Percentiles rank a stretch among this genome's conserved stretches.
phyloP scores from a whole-genome alignment of 1,139 yeast genomes.

The Eremothecium cymbalariae region DNA sequence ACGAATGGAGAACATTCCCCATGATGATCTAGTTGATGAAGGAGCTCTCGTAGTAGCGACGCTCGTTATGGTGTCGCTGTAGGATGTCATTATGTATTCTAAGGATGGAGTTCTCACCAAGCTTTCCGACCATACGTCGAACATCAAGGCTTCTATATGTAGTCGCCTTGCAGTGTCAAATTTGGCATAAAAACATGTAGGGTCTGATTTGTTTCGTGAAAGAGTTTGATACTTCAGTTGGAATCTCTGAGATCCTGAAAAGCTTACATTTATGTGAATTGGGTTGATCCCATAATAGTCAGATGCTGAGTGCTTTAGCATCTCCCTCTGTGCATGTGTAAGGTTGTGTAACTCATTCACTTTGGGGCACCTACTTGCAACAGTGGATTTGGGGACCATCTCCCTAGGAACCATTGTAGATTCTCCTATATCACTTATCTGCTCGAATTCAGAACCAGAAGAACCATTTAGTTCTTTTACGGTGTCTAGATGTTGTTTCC shows the following conservation, averaged over 20 bases:
- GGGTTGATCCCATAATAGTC: constrained; percentile 3
- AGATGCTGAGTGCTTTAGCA: constrained; percentile 4
- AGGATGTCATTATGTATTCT: constrained; percentile 5
- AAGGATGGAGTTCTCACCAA: constrained; percentile 2
- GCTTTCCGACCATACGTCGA: constrained; percentile 5
- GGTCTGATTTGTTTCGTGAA: constrained; percentile 4
- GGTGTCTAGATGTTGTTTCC: constrained; percentile 6
- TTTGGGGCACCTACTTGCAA: constrained; percentile 5
- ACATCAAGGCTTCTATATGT: constrained; percentile 4
- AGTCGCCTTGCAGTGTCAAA: constrained; percentile 2
- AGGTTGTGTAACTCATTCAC: constrained; percentile 3
- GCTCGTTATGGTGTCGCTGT: constrained; percentile 3
- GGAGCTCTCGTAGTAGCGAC: constrained; percentile 3
- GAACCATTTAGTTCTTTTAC: constrained; percentile 8
- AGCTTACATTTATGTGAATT: constrained; percentile 2
- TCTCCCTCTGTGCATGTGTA: constrained; percentile 2
- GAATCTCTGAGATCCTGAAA: not conserved
- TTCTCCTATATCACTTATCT: constrained; percentile 3
- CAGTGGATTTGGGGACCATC: constrained; percentile 3
- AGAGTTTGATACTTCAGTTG: constrained; percentile 2
- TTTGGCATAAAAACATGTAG: constrained; percentile 1
- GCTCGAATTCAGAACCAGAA: constrained; percentile 3
- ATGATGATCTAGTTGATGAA: constrained; percentile 3
- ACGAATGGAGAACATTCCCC: constrained; percentile 6
- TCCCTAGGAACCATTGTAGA: constrained; percentile 5